phyloP scores from a whole-genome alignment of 768 basidiomycete genomes.

The Lactifluus volemus region DNA sequence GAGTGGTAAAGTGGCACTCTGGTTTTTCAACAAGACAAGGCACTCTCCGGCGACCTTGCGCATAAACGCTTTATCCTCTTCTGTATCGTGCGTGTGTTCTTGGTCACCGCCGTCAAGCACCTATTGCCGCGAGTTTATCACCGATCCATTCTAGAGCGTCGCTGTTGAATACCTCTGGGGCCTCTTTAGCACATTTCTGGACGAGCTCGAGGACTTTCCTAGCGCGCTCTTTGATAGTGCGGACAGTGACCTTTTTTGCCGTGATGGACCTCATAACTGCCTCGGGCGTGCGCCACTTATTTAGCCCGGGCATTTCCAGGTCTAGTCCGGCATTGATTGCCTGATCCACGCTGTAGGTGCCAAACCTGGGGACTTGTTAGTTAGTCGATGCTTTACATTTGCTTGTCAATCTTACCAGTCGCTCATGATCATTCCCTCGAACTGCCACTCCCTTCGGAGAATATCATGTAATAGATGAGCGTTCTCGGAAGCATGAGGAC shows the following conservation, averaged over 20 bases:
- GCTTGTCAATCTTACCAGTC: slow-evolving; percentile 49
- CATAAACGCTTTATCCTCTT: slow-evolving; percentile 55
- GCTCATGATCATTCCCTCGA: slow-evolving; percentile 67
- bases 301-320: slow-evolving; percentile 54
- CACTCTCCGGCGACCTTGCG: slow-evolving; percentile 57
- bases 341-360: slow-evolving; percentile 40
- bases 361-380: slow-evolving; percentile 42
- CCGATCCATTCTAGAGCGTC: not conserved
- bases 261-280: slow-evolving; percentile 50
- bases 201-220: slow-evolving; percentile 59
- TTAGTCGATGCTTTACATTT: not conserved
- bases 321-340: slow-evolving; percentile 19
- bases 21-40: slow-evolving; percentile 72
- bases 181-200: slow-evolving; percentile 46
- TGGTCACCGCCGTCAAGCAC: slow-evolving; percentile 62
- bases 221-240: slow-evolving; percentile 40
- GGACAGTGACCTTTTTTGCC: slow-evolving; percentile 55
- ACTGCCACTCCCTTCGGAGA: slow-evolving; percentile 55
- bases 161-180: slow-evolving; percentile 39
- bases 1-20: slow-evolving; percentile 45
- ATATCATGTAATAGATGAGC: slow-evolving; percentile 42
- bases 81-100: slow-evolving; percentile 54
- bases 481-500: slow-evolving; percentile 63
- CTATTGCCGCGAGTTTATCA: slow-evolving; percentile 25
- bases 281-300: slow-evolving; percentile 69